phyloP scores from a whole-genome alignment of 495 filamentous ascomycete genomes.

The Friedmanniomyces endolithicus region DNA sequence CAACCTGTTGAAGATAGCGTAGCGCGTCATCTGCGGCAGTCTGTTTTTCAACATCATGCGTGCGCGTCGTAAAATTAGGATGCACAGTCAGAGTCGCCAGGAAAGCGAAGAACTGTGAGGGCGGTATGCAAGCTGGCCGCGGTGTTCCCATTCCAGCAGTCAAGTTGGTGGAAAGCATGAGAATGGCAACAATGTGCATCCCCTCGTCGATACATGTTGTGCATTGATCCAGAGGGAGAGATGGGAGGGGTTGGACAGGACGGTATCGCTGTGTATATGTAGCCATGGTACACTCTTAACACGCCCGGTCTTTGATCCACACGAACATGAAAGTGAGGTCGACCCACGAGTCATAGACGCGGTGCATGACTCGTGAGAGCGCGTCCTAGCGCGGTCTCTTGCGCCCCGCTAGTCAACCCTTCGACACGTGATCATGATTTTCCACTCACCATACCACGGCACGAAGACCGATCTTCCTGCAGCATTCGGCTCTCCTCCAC shows the following conservation, averaged over 20 bases:
- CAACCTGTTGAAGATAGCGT: slow-evolving; percentile 45
- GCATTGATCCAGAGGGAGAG: slow-evolving; percentile 50
- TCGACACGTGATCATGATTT: too few species aligned
- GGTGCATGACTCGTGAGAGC: too few species aligned
- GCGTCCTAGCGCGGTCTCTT: too few species aligned
- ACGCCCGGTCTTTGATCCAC: not conserved
- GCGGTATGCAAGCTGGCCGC: slow-evolving; percentile 37
- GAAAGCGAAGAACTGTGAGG: slow-evolving; percentile 49
- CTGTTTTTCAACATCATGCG: slow-evolving; percentile 38
- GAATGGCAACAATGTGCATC: slow-evolving; percentile 56
- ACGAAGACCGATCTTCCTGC: too few species aligned
- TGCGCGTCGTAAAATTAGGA: slow-evolving; percentile 52
- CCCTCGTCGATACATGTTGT: slow-evolving; percentile 66
- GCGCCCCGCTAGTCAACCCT: too few species aligned
- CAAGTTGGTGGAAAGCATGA: slow-evolving; percentile 53
- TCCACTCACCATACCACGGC: too few species aligned
- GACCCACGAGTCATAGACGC: too few species aligned
- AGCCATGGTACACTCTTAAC: not conserved
- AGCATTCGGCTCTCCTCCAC: too few species aligned
- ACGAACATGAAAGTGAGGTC: too few species aligned
- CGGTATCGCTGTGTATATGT: slow-evolving; percentile 22
- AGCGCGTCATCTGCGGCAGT: slow-evolving; percentile 44
- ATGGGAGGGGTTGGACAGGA: slow-evolving; percentile 42
- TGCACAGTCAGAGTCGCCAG: slow-evolving; percentile 58
- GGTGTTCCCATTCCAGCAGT: slow-evolving; percentile 39